Evolutionary conservation across 1,284 basidiomycete species (phyloP), one percentile per base, ranked within the genome.

Genomic region (Microbotryum silenes-acaulis): DNA sequence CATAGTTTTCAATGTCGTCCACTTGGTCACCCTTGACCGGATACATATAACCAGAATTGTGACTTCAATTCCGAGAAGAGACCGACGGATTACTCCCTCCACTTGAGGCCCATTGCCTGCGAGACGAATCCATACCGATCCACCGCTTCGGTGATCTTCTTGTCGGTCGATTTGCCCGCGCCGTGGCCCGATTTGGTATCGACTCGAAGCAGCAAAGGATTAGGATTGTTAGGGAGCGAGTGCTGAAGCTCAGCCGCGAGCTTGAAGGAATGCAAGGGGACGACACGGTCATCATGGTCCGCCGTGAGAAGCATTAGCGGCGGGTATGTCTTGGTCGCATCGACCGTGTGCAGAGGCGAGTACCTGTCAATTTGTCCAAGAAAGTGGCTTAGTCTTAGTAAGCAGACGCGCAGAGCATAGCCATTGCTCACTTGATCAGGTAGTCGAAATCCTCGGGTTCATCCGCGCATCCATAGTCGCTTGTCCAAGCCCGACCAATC

Each of bases 261-360:
- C 75, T 90, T 90, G 80, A 87, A 89, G 7, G 86, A 86, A 74
- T 90, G 88, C 70, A 87, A 77, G 3, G 88, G 87, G 2, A 88
- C 86, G 48, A 71, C 70, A 37, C 88, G 85, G 71, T 90, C 87
- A 70, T 90, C 88, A 72, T 89, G 87, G 73, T 89, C 88, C 21
- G 85, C 87, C 9, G 88, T 89, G 68, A 87, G 76, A 25, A 90
- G 77, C 64, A 90, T 74, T 25, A 80, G 79, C 0, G 88, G 83
- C 1, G 88, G 88, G 45, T 88, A 77, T 1, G 78, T 74, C 70
- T 78, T 83, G 12, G 62, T 57, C 16, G 62, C 18, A 70, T 84
- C 78, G 20, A 89, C 78, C 66, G 86, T 89, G 74, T 90, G 88
- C 50, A 89, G 69, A 0, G 88, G 88, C 16, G 88, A 89, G 64